phyloP scores from a whole-genome alignment of 1,139 yeast genomes.

The Hemisphaericaspora xylofermentans region DNA sequence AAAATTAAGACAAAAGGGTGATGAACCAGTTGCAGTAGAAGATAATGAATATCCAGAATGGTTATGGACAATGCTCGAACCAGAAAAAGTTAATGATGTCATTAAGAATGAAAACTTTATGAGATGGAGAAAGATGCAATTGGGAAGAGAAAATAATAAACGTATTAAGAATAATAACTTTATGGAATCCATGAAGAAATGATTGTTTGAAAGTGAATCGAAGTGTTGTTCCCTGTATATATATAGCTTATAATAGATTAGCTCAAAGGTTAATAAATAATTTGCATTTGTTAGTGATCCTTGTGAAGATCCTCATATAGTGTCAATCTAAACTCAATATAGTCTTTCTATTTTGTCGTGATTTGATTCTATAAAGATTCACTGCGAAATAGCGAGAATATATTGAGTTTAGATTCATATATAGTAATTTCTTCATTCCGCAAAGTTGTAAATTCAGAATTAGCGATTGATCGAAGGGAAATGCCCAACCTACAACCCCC shows the following conservation, averaged over 20 bases:
- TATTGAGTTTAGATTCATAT: too few relatives aligned
- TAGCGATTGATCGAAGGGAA: too few relatives aligned
- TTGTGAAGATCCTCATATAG: too few relatives aligned
- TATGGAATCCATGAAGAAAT: conserved; percentile 47
- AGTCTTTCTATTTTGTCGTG: too few relatives aligned
- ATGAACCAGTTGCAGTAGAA: conserved; percentile 86
- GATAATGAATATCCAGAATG: conserved; percentile 91
- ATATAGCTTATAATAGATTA: conserved; percentile 1
- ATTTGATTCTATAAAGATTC: too few relatives aligned
- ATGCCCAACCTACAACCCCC: too few relatives aligned
- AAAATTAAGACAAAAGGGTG: conserved; percentile 73
- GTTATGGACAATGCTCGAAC: conserved; percentile 89
- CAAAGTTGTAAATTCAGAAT: too few relatives aligned
- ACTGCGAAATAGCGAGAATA: too few relatives aligned
- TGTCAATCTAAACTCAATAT: too few relatives aligned
- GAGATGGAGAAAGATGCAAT: conserved; percentile 64
- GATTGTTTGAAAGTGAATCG: too few relatives aligned
- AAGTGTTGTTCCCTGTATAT: conserved; percentile 5
- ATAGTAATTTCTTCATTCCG: too few relatives aligned
- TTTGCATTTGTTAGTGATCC: not conserved
- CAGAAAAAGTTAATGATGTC: conserved; percentile 50
- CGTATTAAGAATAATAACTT: conserved; percentile 80
- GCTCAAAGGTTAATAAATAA: not conserved
- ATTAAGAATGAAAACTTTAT: conserved; percentile 60
- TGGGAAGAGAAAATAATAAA: conserved; percentile 65